A percentile compares a stretch with the other conserved stretches of the same genome.
These are phyloP conservation scores for Acacia confusa DNA, from an alignment of 306 rosid species.

Conservation along the genomic window DNA sequence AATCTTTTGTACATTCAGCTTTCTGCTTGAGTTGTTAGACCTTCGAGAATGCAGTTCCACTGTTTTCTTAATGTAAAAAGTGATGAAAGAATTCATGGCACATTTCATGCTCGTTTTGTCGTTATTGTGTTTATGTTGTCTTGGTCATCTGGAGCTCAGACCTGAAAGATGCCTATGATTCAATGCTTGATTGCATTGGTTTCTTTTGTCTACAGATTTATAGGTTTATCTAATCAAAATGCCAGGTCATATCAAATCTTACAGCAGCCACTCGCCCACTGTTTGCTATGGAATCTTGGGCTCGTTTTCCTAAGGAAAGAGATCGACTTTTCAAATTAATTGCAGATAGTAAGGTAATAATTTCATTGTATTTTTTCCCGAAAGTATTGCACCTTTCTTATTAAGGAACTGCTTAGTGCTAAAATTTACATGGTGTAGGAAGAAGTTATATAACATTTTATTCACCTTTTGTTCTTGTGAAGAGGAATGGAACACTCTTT, in stretches of 20 bases:
- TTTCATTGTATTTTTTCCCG: constrained; percentile 6
- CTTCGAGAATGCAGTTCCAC: background rate
- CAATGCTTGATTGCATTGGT: constrained; percentile 12
- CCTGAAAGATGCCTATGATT: constrained; percentile 6
- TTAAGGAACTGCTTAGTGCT: background rate
- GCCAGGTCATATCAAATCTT: constrained; percentile 82
- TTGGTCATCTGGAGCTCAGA: background rate
- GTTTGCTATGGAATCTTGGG: constrained; percentile 76
- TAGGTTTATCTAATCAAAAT: constrained; percentile 24
- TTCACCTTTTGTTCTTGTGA: constrained; percentile 33
- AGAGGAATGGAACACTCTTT: constrained; percentile 75
- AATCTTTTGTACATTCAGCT: background rate
- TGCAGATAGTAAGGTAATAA: constrained; percentile 65
- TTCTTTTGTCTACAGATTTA: background rate
- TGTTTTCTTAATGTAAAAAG: constrained; percentile 2
- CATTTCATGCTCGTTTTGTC: background rate
- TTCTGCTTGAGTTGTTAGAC: background rate
- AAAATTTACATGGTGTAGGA: constrained; percentile 3
- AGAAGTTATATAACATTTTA: constrained; percentile 26
- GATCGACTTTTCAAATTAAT: constrained; percentile 66
- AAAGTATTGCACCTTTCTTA: constrained; percentile 15
- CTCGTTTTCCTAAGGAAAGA: constrained; percentile 83
- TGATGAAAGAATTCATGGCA: background rate
- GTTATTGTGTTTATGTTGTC: constrained; percentile 6
- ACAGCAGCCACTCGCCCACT: constrained; percentile 65